A percentile compares a stretch with the other conserved stretches of the same genome.
Conservation (phyloP, 768 basidiomycete species). For the Rhodotorula babjevae region DNA sequence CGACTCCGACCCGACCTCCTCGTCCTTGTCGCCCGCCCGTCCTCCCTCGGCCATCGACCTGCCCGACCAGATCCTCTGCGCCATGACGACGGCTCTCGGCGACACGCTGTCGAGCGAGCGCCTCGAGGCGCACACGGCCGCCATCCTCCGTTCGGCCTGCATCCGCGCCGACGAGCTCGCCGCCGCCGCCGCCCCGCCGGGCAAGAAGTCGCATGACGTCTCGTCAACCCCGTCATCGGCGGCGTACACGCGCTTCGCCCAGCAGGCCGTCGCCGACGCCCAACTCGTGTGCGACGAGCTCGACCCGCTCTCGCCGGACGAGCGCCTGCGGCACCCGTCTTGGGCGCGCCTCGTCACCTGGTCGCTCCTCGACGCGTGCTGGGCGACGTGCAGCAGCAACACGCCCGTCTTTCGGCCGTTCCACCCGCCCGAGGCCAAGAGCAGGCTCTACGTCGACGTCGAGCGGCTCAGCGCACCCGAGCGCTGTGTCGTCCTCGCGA, state of each 20-base stretch:
- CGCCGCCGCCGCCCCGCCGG: neutral
- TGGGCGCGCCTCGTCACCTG: constrained; percentile 5
- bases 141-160: neutral
- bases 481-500: neutral
- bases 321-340: neutral
- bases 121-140: neutral
- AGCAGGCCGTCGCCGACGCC: neutral
- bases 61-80: neutral
- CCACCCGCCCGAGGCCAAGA: neutral
- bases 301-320: neutral
- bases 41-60: neutral
- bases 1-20: no score
- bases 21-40: neutral
- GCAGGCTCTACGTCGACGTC: neutral
- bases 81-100: neutral
- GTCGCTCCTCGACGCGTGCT: neutral
- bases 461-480: neutral
- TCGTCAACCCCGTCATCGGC: neutral
- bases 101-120: neutral
- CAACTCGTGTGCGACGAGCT: neutral
- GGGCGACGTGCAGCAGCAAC: neutral
- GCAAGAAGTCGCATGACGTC: neutral
- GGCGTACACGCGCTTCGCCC: neutral
- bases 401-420: neutral
- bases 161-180: neutral